Base-by-base conservation (phyloP, 1,284 basidiomycete genomes). In the Schizophyllum amplum region DNA sequence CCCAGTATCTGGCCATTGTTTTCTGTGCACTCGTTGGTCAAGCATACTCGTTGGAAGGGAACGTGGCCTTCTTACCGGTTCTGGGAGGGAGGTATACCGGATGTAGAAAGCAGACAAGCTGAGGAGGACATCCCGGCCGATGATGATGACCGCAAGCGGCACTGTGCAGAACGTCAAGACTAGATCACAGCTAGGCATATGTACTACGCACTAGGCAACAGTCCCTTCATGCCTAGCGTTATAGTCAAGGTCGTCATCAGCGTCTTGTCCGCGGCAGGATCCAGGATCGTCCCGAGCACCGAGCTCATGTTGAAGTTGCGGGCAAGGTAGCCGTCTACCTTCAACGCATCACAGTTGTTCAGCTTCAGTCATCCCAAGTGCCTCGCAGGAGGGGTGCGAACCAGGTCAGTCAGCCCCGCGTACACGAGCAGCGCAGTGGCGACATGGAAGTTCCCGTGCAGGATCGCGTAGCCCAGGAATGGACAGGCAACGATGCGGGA, bases 251-350 rank as follows among this genome's bases (percentile, higher is more conserved):
- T 98, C 1, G 96, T 97, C 87, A 99, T 92, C 51, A 99, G 75
- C 23, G 86, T 80, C 74, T 99, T 99, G 80, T 99, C 96, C 1
- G 97, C 96, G 0, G 95, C 94, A 6, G 96, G 96, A 70, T 99
- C 97, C 5, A 98, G 80, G 58, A 99, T 95, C 11, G 91, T 92
- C 9, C 96, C 96, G 33, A 99, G 79, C 9, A 98, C 93, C 9
- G 92, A 88, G 54, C 75, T 80, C 87, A 94, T 89, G 49, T 90
- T 86, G 75, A 81, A 97, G 59, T 81, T 81, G 59, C 96, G 79
- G 0, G 96, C 97, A 52, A 99, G 73, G 69, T 79, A 97, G 1
- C 96, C 96, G 66, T 99, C 96, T 54, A 89, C 80, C 90, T 95
- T 69, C 54, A 53, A 42, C 46, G 57, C 50, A 55, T 62, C 4